Evolutionary conservation across 805 yeast genomes (phyloP).

Genomic region (Sugiyamaella floridensis): DNA sequence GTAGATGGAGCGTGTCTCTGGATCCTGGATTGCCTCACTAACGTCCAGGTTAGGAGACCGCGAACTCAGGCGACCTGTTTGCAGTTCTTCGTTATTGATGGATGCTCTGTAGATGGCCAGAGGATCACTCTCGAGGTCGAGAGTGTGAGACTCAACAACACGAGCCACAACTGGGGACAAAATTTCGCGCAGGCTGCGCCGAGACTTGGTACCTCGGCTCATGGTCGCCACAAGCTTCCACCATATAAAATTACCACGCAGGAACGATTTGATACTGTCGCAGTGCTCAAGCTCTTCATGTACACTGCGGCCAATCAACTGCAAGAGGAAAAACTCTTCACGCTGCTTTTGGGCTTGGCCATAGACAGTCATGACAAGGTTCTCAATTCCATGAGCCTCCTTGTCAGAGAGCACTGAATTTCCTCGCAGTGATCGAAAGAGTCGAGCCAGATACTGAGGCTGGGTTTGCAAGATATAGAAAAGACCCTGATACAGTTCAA

Average conservation of each 20-base stretch:
- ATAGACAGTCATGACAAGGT: constrained; percentile 28
- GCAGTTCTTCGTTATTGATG: constrained; percentile 29
- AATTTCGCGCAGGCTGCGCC: constrained; percentile 28
- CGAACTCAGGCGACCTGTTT: constrained; percentile 32
- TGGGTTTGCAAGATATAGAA: constrained; percentile 81
- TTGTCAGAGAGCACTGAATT: constrained; percentile 24
- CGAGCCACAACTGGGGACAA: constrained; percentile 34
- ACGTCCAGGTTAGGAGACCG: constrained; percentile 41
- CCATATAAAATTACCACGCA: constrained; percentile 35
- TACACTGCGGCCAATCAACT: constrained; percentile 40
- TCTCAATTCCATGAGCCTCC: constrained; percentile 29
- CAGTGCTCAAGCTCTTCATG: constrained; percentile 22
- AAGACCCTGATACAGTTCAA: constrained; percentile 66
- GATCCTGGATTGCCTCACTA: constrained; percentile 70
- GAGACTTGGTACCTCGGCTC: constrained; percentile 34
- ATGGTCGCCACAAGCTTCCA: constrained; percentile 37
- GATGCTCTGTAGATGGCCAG: constrained; percentile 29
- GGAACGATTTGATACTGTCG: constrained; percentile 17
- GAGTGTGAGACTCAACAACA: constrained; percentile 23
- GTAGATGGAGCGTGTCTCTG: constrained; percentile 62
- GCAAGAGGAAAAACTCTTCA: constrained; percentile 63
- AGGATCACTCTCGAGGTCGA: constrained; percentile 80
- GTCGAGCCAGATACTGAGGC: constrained; percentile 58
- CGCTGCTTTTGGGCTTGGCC: constrained; percentile 42
- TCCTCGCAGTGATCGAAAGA: constrained; percentile 36